Percentiles rank a stretch among this genome's conserved stretches.
phyloP scores from a whole-genome alignment of 2,329 filamentous ascomycete species.

The Arthrobotrys sphaeroides region DNA sequence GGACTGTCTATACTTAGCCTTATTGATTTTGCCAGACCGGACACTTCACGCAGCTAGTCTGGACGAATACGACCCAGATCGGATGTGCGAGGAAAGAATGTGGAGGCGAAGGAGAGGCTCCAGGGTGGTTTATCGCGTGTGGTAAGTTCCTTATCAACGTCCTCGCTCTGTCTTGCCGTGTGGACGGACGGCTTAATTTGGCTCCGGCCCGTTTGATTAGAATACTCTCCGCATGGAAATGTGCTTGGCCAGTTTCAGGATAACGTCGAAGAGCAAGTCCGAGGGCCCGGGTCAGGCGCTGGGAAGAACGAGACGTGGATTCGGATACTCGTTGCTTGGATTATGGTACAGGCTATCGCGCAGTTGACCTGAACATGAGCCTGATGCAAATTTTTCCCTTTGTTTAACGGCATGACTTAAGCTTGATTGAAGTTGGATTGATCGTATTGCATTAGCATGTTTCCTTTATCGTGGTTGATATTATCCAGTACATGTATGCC shows the following conservation, averaged over 20 bases:
- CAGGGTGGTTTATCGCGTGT: constrained; percentile 48
- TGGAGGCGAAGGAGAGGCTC: constrained; percentile 41
- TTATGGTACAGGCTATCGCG: constrained; percentile 3
- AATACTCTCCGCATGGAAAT: constrained; percentile 46
- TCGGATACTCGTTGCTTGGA: constrained; percentile 1
- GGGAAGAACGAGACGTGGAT: constrained; percentile 1
- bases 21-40: constrained; percentile 62
- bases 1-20: too few species aligned
- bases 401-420: constrained; percentile 1
- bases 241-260: constrained; percentile 40
- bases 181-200: background rate
- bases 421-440: background rate
- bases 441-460: background rate
- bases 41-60: constrained; percentile 80
- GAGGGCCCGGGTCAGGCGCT: constrained; percentile 40
- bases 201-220: background rate
- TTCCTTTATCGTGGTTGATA: background rate
- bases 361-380: constrained; percentile 8
- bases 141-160: constrained; percentile 14
- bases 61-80: constrained; percentile 70
- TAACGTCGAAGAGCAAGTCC: constrained; percentile 43
- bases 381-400: background rate
- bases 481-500: background rate
- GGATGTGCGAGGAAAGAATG: constrained; percentile 68
- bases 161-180: background rate